Base-by-base conservation (phyloP, 2,329 filamentous ascomycete species). In the Alternaria tenuissima region DNA sequence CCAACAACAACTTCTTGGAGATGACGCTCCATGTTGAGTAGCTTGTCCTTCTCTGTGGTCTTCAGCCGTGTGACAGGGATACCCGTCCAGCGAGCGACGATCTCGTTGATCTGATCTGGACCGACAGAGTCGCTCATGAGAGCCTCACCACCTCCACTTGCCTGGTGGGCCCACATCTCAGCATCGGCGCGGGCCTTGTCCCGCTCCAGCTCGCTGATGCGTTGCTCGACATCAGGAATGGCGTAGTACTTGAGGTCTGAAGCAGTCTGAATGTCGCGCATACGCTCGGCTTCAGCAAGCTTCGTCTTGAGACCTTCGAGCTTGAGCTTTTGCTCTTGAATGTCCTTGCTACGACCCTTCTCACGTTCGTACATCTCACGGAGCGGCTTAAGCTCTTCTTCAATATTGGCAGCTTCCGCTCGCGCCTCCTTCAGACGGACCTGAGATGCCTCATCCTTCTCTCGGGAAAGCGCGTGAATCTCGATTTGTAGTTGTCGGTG, bases 61-160 rank as follows among this genome's bases (percentile, higher is more conserved):
- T 91, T 94, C 41, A 99, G 88, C 63, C 94, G 87, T 5, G 93
- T 98, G 60, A 99, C 93, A 1, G 95, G 95, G 70, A 99, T 99
- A 65, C 95, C 95, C n/a, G 95, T 99, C 92, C 94, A 97, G 62
- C 93, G 90, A 55, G 91, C 91, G 54, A 99, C 95, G 63, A 99
- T 99, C 76, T 98, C 94, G 78, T 99, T 98, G 85, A 99, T 99
- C 79, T 99, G 94, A 66, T 99, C 95, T 11, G 94, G 93, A 6
- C 95, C 95, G 67, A 99, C 95, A 47, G 95, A 87, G 76, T 99
- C 95, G 3, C 94, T 96, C 55, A 98, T 87, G 78, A 98, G 89
- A 24, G 92, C 76, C 57, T 87, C 87, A 54, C 89, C 81, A 9
- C 67, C 68, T 30, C 66, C 87, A 56, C 87, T 87, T 36, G 91